phyloP scores from a whole-genome alignment of 1,139 yeast species.

The Schwanniomyces etchellsii region DNA sequence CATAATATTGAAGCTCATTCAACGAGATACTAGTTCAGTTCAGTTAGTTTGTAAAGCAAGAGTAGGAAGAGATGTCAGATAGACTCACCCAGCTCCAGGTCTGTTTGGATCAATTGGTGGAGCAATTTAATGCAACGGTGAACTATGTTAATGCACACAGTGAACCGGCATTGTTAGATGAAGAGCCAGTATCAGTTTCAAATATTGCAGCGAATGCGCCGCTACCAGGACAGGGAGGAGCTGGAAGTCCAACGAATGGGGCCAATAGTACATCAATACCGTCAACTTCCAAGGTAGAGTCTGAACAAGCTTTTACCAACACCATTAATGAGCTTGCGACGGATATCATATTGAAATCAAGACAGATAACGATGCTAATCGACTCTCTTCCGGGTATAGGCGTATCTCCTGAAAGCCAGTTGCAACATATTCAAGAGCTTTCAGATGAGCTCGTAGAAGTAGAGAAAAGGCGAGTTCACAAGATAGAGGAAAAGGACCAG shows the following conservation, averaged over 20 bases:
- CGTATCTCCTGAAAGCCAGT: constrained; percentile 70
- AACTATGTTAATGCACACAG: constrained; percentile 65
- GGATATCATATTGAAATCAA: constrained; percentile 77
- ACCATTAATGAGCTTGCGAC: constrained; percentile 71
- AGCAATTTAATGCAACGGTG: constrained; percentile 86
- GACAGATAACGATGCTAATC: constrained; percentile 81
- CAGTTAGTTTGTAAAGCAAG: too few relatives aligned
- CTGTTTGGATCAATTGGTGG: constrained; percentile 86
- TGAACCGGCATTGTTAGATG: constrained; percentile 35
- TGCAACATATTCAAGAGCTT: constrained; percentile 56
- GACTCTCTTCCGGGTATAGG: constrained; percentile 93
- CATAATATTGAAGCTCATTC: neutral
- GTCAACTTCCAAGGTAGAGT: constrained; percentile 11
- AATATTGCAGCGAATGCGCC: constrained; percentile 44
- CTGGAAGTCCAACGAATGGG: constrained; percentile 14
- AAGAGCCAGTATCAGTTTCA: constrained; percentile 31
- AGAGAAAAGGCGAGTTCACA: constrained; percentile 54
- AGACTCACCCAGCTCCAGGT: constrained; percentile 87
- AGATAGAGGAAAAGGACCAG: constrained; percentile 61
- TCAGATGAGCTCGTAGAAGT: constrained; percentile 58
- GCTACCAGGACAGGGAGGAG: constrained; percentile 29
- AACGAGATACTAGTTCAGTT: too few relatives aligned
- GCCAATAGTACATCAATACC: constrained; percentile 14
- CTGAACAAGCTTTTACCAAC: constrained; percentile 36
- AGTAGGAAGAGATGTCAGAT: constrained; percentile 66